A percentile compares a stretch with the other conserved stretches of the same genome.
phyloP scores from a whole-genome alignment of 768 basidiomycete species.

The Tricholoma hemisulphureum region DNA sequence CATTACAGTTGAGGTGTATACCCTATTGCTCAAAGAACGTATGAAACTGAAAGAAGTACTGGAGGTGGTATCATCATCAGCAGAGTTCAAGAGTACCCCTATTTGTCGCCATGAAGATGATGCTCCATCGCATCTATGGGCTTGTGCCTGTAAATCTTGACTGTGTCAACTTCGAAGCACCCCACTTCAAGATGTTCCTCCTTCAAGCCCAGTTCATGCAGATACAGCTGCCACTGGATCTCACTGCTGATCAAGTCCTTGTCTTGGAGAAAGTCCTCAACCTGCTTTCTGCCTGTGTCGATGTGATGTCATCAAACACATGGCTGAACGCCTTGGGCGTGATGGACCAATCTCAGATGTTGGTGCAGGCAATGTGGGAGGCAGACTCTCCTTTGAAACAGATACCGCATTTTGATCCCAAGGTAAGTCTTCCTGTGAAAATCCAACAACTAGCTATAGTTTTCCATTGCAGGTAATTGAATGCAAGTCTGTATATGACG shows the following conservation, averaged over 20 bases:
- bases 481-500: slow-evolving; percentile 91
- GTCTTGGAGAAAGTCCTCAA: slow-evolving; percentile 91
- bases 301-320: slow-evolving; percentile 97
- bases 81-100: slow-evolving; percentile 93
- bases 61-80: slow-evolving; percentile 95
- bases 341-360: slow-evolving; percentile 99
- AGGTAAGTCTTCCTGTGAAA: slow-evolving; percentile 54
- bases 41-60: slow-evolving; percentile 93
- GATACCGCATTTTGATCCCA: slow-evolving; percentile 92
- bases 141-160: slow-evolving; percentile 95
- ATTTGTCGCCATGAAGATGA: slow-evolving; percentile 92
- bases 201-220: slow-evolving; percentile 97
- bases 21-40: slow-evolving; percentile 88
- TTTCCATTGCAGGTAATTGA: slow-evolving; percentile 57
- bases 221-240: slow-evolving; percentile 86
- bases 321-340: slow-evolving; percentile 93
- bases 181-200: slow-evolving; percentile 98
- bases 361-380: slow-evolving; percentile 98
- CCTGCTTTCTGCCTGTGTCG: slow-evolving; percentile 89
- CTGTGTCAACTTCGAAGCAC: slow-evolving; percentile 80
- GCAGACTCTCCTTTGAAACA: slow-evolving; percentile 93
- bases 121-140: slow-evolving; percentile 90
- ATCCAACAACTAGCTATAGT: too few relatives aligned
- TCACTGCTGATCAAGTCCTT: slow-evolving; percentile 85
- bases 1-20: slow-evolving; percentile 96